phyloP scores from a whole-genome alignment of 805 yeast species.

The Yarrowia sp. region DNA sequence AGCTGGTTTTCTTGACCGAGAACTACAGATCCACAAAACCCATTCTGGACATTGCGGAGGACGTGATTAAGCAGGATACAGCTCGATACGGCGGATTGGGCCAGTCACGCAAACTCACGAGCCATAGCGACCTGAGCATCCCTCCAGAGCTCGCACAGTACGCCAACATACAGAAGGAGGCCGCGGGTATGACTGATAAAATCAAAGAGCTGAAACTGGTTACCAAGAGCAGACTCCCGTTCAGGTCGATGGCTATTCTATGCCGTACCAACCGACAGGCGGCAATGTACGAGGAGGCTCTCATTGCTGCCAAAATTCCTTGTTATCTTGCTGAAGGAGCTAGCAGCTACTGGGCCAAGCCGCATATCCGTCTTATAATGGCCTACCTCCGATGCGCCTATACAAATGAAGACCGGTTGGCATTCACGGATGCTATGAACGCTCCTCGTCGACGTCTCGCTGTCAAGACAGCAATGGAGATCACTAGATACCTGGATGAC shows the following conservation, averaged over 20 bases:
- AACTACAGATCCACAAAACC: conserved; percentile 82
- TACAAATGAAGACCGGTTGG: conserved; percentile 64
- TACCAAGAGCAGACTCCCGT: conserved; percentile 55
- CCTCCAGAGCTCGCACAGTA: conserved; percentile 52
- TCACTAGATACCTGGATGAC: conserved; percentile 2
- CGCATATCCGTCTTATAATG: conserved; percentile 67
- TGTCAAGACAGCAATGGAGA: conserved; percentile 10
- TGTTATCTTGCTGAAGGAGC: conserved; percentile 73
- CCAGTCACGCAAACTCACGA: conserved; percentile 26
- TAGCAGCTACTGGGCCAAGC: conserved; percentile 77
- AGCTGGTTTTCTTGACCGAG: conserved; percentile 59
- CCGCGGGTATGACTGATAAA: conserved; percentile 63
- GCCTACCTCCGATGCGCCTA: conserved; percentile 70
- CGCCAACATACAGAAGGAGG: conserved; percentile 60
- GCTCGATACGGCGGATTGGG: conserved; percentile 42
- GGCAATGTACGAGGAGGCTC: conserved; percentile 66
- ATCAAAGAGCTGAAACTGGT: conserved; percentile 57
- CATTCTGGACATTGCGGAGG: conserved; percentile 69
- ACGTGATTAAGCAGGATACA: conserved; percentile 66
- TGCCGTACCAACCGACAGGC: conserved; percentile 71
- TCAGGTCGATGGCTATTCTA: conserved; percentile 73
- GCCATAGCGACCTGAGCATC: conserved; percentile 33
- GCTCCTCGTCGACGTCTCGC: conserved; percentile 67
- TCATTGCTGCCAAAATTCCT: conserved; percentile 61
- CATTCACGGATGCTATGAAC: conserved; percentile 63